Conservation (phyloP, 495 filamentous ascomycete species). For the Penicillium angulare region DNA sequence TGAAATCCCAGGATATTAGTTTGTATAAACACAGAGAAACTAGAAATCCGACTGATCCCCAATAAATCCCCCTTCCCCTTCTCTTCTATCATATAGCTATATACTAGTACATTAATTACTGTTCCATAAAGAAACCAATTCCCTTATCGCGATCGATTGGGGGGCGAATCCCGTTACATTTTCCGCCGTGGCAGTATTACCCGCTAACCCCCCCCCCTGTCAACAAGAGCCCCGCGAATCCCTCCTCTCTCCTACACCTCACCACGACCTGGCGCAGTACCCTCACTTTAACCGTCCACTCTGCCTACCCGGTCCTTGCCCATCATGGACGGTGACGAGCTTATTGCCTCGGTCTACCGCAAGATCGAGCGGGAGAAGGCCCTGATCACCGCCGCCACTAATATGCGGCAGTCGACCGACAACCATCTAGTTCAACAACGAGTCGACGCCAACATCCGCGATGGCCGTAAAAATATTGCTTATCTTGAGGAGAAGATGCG, state of each 20-base stretch:
- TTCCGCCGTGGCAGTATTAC: constrained; percentile 35
- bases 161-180: constrained; percentile 19
- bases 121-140: neutral
- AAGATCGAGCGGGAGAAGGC: constrained; percentile 99
- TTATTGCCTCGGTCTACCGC: constrained; percentile 81
- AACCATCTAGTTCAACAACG: constrained; percentile 86
- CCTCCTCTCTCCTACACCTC: constrained; percentile 25
- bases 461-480: constrained; percentile 85
- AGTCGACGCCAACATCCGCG: constrained; percentile 88
- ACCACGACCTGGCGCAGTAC: constrained; percentile 4
- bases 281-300: constrained; percentile 7
- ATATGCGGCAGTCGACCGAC: constrained; percentile 92
- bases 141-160: constrained; percentile 1
- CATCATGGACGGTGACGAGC: constrained; percentile 64
- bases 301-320: constrained; percentile 17
- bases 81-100: too few species aligned
- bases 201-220: constrained; percentile 33
- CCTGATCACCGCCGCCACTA: constrained; percentile 88
- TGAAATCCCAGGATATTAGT: too few species aligned
- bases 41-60: too few species aligned
- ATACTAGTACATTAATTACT: too few species aligned
- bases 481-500: constrained; percentile 90
- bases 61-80: neutral
- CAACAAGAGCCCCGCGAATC: constrained; percentile 45
- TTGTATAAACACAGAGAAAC: too few species aligned